phyloP scores from a whole-genome alignment of 23 red algal genomes.

The Cyanidiococcus yangmingshanensis region DNA sequence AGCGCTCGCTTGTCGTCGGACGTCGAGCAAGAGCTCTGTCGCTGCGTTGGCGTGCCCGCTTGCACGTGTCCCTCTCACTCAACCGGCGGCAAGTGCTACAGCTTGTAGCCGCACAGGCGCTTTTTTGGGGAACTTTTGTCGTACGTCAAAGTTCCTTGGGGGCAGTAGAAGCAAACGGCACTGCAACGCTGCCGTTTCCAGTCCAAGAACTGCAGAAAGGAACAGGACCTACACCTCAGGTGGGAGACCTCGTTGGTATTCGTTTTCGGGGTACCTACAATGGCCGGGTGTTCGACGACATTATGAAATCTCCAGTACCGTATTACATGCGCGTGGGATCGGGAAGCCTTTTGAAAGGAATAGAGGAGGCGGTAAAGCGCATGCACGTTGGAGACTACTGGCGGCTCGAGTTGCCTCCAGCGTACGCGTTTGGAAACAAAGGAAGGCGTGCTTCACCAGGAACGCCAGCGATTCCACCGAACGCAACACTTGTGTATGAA shows the following conservation, averaged over 20 bases:
- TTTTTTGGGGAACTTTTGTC: neutral
- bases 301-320: slow-evolving; percentile 48
- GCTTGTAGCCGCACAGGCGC: neutral
- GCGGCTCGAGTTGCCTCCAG: slow-evolving; percentile 47
- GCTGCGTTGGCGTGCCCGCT: too few relatives aligned
- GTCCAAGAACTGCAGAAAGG: slow-evolving; percentile 4
- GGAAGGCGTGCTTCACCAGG: slow-evolving; percentile 72
- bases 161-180: neutral
- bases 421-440: slow-evolving; percentile 65
- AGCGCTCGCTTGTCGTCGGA: too few relatives aligned
- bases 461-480: slow-evolving; percentile 74
- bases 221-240: slow-evolving; percentile 18
- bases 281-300: slow-evolving; percentile 83
- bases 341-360: slow-evolving; percentile 49
- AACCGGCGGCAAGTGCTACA: neutral
- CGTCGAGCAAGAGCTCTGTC: too few relatives aligned
- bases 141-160: too few relatives aligned
- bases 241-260: slow-evolving; percentile 83
- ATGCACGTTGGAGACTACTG: slow-evolving; percentile 67
- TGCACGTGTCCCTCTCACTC: too few relatives aligned
- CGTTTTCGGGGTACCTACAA: slow-evolving; percentile 71
- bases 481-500: slow-evolving; percentile 58
- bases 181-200: neutral
- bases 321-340: slow-evolving; percentile 81
- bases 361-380: slow-evolving; percentile 65